These are phyloP conservation scores for Mycosarcoma mackinlayi DNA, from an alignment of 1,284 basidiomycete species.

Conservation along the genomic window DNA sequence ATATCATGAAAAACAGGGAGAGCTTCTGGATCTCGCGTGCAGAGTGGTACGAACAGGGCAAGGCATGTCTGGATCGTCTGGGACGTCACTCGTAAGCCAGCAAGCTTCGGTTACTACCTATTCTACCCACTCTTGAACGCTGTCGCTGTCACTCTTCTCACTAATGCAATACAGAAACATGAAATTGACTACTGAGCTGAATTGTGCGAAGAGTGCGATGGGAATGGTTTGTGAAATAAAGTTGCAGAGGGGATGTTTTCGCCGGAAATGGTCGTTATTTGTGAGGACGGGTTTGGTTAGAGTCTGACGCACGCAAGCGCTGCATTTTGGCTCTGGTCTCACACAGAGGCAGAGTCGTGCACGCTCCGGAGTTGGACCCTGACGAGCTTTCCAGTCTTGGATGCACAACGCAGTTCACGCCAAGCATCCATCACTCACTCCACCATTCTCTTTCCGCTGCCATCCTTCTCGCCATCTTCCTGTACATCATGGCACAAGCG, in stretches of 20 bases:
- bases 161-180: conserved; percentile 16
- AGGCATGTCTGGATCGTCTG: conserved; percentile 60
- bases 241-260: background rate
- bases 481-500: conserved; percentile 34
- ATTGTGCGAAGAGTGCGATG: background rate
- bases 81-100: conserved; percentile 58
- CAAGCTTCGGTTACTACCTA: background rate
- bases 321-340: background rate
- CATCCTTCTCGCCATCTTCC: background rate
- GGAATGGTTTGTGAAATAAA: background rate
- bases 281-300: background rate
- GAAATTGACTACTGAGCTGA: conserved; percentile 3
- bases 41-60: conserved; percentile 68
- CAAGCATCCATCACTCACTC: too few species aligned
- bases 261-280: conserved; percentile 7
- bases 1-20: conserved; percentile 95
- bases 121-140: too few species aligned
- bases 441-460: background rate
- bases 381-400: background rate
- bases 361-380: background rate
- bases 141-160: background rate
- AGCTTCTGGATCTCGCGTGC: conserved; percentile 79
- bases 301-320: conserved; percentile 9
- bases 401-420: too few species aligned
- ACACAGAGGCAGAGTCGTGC: background rate